Conservation (phyloP, 768 basidiomycete species). For the Clitopilus hobsonii region DNA sequence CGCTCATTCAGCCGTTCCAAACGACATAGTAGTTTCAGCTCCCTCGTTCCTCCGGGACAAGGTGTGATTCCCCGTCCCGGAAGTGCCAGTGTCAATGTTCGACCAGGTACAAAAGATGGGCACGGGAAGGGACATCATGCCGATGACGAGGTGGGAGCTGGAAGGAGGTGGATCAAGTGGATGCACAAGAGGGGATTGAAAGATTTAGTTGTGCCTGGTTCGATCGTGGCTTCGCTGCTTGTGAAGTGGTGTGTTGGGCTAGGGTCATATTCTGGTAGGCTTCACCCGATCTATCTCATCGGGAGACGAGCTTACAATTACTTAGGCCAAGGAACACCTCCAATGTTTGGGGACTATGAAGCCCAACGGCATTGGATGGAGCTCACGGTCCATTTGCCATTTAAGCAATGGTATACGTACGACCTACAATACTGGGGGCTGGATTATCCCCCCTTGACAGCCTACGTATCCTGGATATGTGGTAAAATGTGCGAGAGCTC, state of each 20-base stretch:
- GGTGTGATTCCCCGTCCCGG: neutral
- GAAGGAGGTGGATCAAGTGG: slow-evolving; percentile 72
- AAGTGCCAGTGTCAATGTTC: neutral
- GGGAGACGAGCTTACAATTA: neutral
- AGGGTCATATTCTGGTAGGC: slow-evolving; percentile 79
- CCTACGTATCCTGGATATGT: slow-evolving; percentile 83
- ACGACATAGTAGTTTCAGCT: slow-evolving; percentile 33
- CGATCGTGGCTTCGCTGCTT: slow-evolving; percentile 47
- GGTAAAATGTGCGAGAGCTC: slow-evolving; percentile 58
- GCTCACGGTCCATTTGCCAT: slow-evolving; percentile 72
- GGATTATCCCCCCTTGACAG: slow-evolving; percentile 93
- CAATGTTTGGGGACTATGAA: slow-evolving; percentile 90
- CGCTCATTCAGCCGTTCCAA: slow-evolving; percentile 18
- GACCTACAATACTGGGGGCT: slow-evolving; percentile 91
- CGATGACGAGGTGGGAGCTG: slow-evolving; percentile 30
- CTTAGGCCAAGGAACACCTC: slow-evolving; percentile 64
- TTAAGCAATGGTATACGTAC: slow-evolving; percentile 80
- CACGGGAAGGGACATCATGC: slow-evolving; percentile 14
- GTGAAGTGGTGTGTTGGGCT: slow-evolving; percentile 70
- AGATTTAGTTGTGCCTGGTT: slow-evolving; percentile 52
- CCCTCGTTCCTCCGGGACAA: slow-evolving; percentile 32
- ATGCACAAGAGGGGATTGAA: slow-evolving; percentile 68
- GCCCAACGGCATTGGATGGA: slow-evolving; percentile 98
- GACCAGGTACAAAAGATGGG: slow-evolving; percentile 1
- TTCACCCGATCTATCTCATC: neutral